A percentile compares a stretch with the other conserved stretches of the same genome.
These are phyloP conservation scores for Chaetoscypha palmicola DNA, from an alignment of 2,329 filamentous ascomycete species.

Conservation along the genomic window DNA sequence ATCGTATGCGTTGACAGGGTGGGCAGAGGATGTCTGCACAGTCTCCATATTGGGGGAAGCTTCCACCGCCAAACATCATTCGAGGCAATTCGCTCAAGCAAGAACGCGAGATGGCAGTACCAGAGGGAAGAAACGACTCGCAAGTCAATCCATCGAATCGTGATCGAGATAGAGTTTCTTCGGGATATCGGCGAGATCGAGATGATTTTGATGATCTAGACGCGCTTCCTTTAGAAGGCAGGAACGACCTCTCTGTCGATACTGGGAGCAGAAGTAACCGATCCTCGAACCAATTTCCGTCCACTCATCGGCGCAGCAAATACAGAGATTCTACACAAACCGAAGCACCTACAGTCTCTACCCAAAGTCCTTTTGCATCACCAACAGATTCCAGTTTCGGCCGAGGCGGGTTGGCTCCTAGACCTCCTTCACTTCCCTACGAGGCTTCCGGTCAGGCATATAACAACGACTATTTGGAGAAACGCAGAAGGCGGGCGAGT, in stretches of 20 bases:
- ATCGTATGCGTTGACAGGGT: too few relatives aligned
- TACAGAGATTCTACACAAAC: slow-evolving; percentile 46
- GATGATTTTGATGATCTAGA: not conserved
- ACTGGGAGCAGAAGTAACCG: slow-evolving; percentile 19
- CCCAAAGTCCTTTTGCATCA: slow-evolving; percentile 50
- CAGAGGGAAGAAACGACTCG: slow-evolving; percentile 13
- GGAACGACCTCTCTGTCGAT: slow-evolving; percentile 20
- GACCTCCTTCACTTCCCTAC: slow-evolving; percentile 51
- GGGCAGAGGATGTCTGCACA: slow-evolving; percentile 8
- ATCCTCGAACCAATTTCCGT: slow-evolving; percentile 38
- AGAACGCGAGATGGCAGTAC: slow-evolving; percentile 21
- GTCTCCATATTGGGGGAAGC: slow-evolving; percentile 51
- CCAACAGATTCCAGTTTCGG: slow-evolving; percentile 46
- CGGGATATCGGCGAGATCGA: too few relatives aligned
- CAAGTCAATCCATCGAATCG: not conserved
- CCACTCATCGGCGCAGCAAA: slow-evolving; percentile 25
- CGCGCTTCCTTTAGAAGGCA: slow-evolving; percentile 9
- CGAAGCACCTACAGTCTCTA: slow-evolving; percentile 50
- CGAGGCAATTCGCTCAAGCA: slow-evolving; percentile 32
- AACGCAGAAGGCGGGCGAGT: slow-evolving; percentile 37
- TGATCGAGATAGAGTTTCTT: not conserved
- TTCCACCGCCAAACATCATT: slow-evolving; percentile 42
- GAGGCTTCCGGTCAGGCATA: slow-evolving; percentile 27
- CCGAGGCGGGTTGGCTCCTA: slow-evolving; percentile 48
- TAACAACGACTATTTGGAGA: slow-evolving; percentile 38